These are phyloP conservation scores for Rutstroemia sp. DNA, from an alignment of 2,329 filamentous ascomycete species.

Conservation along the genomic window DNA sequence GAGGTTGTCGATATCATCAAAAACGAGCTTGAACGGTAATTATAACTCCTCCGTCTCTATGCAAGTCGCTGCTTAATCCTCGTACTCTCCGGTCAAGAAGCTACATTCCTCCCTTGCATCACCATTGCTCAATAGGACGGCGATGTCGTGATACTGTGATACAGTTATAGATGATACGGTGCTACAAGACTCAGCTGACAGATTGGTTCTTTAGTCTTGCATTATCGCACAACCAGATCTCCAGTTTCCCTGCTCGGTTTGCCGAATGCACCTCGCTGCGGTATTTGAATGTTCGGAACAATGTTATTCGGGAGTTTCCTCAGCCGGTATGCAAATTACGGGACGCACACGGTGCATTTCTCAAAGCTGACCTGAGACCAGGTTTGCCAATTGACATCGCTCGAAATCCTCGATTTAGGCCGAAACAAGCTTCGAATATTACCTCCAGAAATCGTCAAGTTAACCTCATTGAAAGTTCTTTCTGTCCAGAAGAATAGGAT, in stretches of 20 bases:
- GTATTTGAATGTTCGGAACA: conserved; percentile 75
- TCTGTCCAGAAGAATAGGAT: conserved; percentile 84
- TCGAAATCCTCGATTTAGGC: conserved; percentile 90
- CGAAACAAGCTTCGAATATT: conserved; percentile 75
- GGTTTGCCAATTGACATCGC: conserved; percentile 77
- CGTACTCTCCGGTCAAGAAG: conserved; percentile 18
- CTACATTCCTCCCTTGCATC: not conserved
- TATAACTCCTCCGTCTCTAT: conserved; percentile 7
- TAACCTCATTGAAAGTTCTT: conserved; percentile 82
- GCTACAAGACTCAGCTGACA: conserved; percentile 19
- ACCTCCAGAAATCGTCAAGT: conserved; percentile 69
- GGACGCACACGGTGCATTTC: not conserved
- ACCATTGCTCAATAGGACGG: not conserved
- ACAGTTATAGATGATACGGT: not conserved
- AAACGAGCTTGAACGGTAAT: conserved; percentile 30
- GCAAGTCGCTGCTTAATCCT: not conserved
- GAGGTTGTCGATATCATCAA: conserved; percentile 33
- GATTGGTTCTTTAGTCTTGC: conserved; percentile 50
- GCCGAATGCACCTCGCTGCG: conserved; percentile 70
- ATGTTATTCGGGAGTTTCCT: conserved; percentile 61
- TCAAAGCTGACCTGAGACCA: conserved; percentile 31
- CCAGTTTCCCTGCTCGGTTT: conserved; percentile 62
- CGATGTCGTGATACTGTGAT: not conserved
- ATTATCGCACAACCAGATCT: conserved; percentile 71
- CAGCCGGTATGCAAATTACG: conserved; percentile 43